A percentile compares a stretch with the other conserved stretches of the same genome.
phyloP scores from a whole-genome alignment of 108 stramenopile genomes.

The Thalassiosira profunda region DNA sequence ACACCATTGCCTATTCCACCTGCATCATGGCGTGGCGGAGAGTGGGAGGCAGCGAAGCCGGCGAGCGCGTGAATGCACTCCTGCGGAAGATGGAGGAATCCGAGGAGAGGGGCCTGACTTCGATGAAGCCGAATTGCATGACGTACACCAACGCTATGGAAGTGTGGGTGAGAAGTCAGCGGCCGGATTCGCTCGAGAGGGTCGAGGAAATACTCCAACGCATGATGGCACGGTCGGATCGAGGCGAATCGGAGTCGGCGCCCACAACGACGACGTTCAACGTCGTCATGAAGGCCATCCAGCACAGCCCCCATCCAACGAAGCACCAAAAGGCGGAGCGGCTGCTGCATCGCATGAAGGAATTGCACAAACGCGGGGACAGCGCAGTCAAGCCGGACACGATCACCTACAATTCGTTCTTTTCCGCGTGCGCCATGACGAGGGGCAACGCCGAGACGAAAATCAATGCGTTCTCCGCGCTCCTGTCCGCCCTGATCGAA shows the following conservation, averaged over 20 bases:
- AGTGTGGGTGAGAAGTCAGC: constrained; percentile 56
- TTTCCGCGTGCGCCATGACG: constrained; percentile 35
- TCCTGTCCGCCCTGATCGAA: constrained; percentile 26
- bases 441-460: constrained; percentile 9
- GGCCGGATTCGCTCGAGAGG: constrained; percentile 34
- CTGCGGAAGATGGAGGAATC: constrained; percentile 58
- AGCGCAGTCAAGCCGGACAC: constrained; percentile 30
- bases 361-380: constrained; percentile 24
- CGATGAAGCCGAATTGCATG: constrained; percentile 59
- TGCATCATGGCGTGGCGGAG: constrained; percentile 74
- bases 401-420: constrained; percentile 47
- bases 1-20: constrained; percentile 66
- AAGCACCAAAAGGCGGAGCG: constrained; percentile 51
- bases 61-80: constrained; percentile 45
- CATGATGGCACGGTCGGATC: constrained; percentile 36
- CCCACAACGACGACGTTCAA: constrained; percentile 47
- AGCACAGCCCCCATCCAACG: constrained; percentile 18
- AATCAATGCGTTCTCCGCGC: constrained; percentile 19
- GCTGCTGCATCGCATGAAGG: constrained; percentile 56
- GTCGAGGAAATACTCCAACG: constrained; percentile 38
- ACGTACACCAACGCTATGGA: constrained; percentile 65
- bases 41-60: constrained; percentile 52
- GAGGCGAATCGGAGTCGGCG: constrained; percentile 30
- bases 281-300: constrained; percentile 38
- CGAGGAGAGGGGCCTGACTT: constrained; percentile 24